Conservation (phyloP, 805 yeast genomes). For the Saccharomyces mikatae region DNA sequence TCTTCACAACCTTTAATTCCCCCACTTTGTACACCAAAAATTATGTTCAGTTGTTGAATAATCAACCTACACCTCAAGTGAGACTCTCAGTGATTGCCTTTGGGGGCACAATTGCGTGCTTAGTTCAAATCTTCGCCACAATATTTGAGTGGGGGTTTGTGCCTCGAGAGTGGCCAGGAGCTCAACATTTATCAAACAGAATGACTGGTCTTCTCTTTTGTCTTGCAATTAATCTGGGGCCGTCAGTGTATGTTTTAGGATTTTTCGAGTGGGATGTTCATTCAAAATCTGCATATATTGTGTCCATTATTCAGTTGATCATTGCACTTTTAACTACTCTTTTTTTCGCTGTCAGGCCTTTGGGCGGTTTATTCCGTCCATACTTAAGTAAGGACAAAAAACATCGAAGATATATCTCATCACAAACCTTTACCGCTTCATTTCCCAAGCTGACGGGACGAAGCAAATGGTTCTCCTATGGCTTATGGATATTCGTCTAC, state of each 20-base stretch:
- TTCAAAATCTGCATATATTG: constrained; percentile 30
- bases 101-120: constrained; percentile 56
- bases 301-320: constrained; percentile 49
- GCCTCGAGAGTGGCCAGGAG: constrained; percentile 68
- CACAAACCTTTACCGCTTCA: constrained; percentile 51
- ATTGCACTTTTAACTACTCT: constrained; percentile 46
- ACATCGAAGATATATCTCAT: constrained; percentile 42
- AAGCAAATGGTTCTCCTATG: constrained; percentile 53
- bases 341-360: constrained; percentile 55
- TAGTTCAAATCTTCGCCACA: constrained; percentile 49
- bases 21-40: constrained; percentile 57
- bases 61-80: constrained; percentile 52
- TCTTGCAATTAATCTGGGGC: constrained; percentile 40
- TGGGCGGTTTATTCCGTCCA: constrained; percentile 46
- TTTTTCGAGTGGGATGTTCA: constrained; percentile 25
- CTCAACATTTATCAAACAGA: constrained; percentile 48
- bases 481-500: constrained; percentile 63
- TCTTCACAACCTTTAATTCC: constrained; percentile 60
- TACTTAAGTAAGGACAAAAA: constrained; percentile 27
- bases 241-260: constrained; percentile 46
- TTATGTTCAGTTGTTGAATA: constrained; percentile 46
- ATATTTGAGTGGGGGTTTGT: constrained; percentile 53
- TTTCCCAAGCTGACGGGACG: constrained; percentile 47
- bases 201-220: constrained; percentile 36
- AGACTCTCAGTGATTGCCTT: constrained; percentile 52